Percentiles rank a stretch among this genome's conserved stretches.
Evolutionary conservation across 164 flowering plant species (phyloP).

Genomic region (Annona cherimola): DNA sequence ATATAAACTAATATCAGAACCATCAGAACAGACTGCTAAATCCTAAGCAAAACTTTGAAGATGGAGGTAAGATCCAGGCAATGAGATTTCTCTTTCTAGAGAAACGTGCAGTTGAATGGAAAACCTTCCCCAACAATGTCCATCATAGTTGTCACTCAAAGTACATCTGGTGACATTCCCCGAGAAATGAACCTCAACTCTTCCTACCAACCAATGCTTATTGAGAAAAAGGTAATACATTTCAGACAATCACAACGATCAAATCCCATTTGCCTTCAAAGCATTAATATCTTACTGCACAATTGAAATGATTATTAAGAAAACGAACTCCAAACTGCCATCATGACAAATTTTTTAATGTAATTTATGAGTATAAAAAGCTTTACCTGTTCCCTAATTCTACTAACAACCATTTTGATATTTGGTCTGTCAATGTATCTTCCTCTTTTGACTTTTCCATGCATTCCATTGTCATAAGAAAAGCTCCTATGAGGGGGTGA

Average conservation of each 20-base stretch:
- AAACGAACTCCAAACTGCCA: background rate
- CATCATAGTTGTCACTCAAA: background rate
- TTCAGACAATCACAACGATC: background rate
- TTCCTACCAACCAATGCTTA: background rate
- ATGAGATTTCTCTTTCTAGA: background rate
- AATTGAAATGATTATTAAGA: background rate
- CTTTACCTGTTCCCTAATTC: constrained; percentile 70
- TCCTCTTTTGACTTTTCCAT: constrained; percentile 9
- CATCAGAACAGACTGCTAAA: background rate
- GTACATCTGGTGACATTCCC: background rate
- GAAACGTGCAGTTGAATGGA: background rate
- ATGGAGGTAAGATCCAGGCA: background rate
- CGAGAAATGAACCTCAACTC: background rate
- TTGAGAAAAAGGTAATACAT: background rate
- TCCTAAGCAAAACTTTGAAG: background rate
- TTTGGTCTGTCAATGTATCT: constrained; percentile 36
- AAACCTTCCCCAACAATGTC: background rate
- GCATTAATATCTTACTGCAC: background rate
- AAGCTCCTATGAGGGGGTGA: constrained; percentile 15
- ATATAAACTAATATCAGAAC: background rate
- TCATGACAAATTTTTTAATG: background rate
- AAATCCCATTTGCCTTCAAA: too few relatives aligned
- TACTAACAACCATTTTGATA: constrained; percentile 44
- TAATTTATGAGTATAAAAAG: background rate
- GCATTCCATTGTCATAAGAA: constrained; percentile 26